Base-by-base conservation (phyloP, 1,284 basidiomycete genomes). In the Retiboletus fuscus region DNA sequence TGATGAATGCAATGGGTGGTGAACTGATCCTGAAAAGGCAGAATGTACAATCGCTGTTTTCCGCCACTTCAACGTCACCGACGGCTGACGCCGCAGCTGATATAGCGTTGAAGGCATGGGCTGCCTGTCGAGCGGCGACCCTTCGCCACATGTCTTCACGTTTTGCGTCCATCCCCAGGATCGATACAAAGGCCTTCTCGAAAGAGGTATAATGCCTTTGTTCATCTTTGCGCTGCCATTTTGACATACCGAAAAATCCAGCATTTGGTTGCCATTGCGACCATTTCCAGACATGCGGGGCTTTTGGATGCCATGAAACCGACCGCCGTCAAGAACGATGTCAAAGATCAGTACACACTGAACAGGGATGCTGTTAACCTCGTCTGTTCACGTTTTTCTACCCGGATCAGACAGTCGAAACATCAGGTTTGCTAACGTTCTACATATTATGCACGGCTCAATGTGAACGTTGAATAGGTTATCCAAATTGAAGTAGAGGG, bases 101-200 rank as follows among this genome's bases (percentile, higher is more conserved):
- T 28, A 79, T 83, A 22, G 85, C 83, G 1, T 71, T 83, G 24
- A 83, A 84, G 65, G 86, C 88, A 10, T 90, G 87, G 88, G 81
- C 81, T 7, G 84, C 85, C 6, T 83, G 77, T 69, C 75, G 77
- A 41, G 82, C 81, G 11, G 80, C 79, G 1, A 79, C 73, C 12
- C 30, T 82, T 18, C 60, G 70, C 11, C 3, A 64, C 26, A 79
- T 76, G 75, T 51, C 61, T 26, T 4, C 43, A 5, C 70, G 69
- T 47, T 72, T 76, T 26, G 46, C 30, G 20, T 24, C 73, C 43
- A 26, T 79, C 13, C 55, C 72, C 5, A 75, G 73, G 65, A 74
- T 82, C 20, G 34, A 73, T 41, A 83, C 82, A 7, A 58, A 13
- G 44, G 34, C 22, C 8, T 43, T 82, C 7, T 24, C 53, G 5